These are phyloP conservation scores for Spathaspora gorwiae DNA, from an alignment of 805 yeast genomes.

Conservation along the genomic window DNA sequence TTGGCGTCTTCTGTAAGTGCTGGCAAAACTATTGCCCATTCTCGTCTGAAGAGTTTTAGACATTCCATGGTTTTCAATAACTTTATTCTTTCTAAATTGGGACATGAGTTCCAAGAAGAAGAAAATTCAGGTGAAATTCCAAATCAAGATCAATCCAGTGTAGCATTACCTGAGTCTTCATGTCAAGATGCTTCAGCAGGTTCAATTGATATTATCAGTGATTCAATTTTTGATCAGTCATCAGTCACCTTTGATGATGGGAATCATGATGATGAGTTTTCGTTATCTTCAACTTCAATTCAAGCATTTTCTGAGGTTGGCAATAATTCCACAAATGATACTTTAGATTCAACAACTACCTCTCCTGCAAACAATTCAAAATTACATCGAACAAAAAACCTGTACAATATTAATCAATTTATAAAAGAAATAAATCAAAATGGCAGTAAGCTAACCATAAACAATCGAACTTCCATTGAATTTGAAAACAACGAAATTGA, in stretches of 20 bases:
- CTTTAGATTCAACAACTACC: background rate
- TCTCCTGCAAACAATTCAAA: background rate
- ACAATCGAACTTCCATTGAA: conserved; percentile 18
- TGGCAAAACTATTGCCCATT: background rate
- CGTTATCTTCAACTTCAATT: background rate
- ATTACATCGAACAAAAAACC: conserved; percentile 13
- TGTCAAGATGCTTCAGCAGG: background rate
- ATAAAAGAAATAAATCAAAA: conserved; percentile 9
- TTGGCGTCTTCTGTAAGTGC: background rate
- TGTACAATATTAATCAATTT: conserved; percentile 14
- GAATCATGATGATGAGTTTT: conserved; percentile 9
- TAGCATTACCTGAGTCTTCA: background rate
- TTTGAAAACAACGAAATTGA: conserved; percentile 14
- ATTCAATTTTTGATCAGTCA: conserved; percentile 10
- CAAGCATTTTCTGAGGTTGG: background rate
- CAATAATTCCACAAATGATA: background rate
- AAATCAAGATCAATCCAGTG: background rate
- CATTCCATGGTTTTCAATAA: conserved; percentile 1
- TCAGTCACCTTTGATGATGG: conserved; percentile 15
- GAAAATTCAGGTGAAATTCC: background rate
- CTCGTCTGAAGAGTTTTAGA: background rate
- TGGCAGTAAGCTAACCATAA: conserved; percentile 11
- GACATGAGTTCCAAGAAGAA: background rate
- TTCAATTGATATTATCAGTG: background rate
- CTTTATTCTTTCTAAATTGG: background rate